phyloP scores from a whole-genome alignment of 78 protist genomes.

The Dictyostelium purpureum region DNA sequence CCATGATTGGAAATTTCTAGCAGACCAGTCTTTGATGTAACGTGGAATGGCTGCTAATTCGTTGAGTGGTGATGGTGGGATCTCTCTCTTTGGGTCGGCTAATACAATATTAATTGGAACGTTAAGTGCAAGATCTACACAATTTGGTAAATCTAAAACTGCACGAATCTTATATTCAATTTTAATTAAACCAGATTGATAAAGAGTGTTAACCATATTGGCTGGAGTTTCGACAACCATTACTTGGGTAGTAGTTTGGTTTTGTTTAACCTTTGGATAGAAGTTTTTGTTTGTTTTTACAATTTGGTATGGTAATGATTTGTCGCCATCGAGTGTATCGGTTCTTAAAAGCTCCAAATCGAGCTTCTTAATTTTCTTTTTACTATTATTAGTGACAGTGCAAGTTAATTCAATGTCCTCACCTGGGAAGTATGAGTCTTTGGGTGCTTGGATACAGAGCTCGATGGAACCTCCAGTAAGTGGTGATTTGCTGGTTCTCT shows the following conservation, averaged over 20 bases:
- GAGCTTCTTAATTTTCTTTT: constrained; percentile 30
- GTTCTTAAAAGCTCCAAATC: background rate
- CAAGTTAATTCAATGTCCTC: constrained; percentile 43
- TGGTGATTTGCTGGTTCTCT: constrained; percentile 18
- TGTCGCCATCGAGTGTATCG: background rate
- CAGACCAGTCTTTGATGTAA: constrained; percentile 1
- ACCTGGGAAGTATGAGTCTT: constrained; percentile 20
- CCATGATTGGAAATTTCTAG: constrained; percentile 5
- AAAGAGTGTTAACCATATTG: background rate
- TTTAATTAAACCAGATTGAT: background rate
- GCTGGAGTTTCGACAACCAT: constrained; percentile 26
- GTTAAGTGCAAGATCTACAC: background rate
- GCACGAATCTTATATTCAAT: background rate
- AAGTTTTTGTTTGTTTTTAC: background rate
- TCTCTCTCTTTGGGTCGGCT: constrained; percentile 7
- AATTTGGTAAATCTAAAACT: constrained; percentile 1
- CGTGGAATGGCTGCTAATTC: constrained; percentile 49
- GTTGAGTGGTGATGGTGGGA: background rate
- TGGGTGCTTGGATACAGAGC: background rate
- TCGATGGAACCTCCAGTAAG: constrained; percentile 27
- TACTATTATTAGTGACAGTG: background rate
- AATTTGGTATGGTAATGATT: background rate
- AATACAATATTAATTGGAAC: constrained; percentile 18
- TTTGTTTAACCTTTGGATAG: constrained; percentile 8
- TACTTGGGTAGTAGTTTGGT: background rate